phyloP scores from a whole-genome alignment of 2,329 filamentous ascomycete genomes.

The Fusarium keratoplasticum region DNA sequence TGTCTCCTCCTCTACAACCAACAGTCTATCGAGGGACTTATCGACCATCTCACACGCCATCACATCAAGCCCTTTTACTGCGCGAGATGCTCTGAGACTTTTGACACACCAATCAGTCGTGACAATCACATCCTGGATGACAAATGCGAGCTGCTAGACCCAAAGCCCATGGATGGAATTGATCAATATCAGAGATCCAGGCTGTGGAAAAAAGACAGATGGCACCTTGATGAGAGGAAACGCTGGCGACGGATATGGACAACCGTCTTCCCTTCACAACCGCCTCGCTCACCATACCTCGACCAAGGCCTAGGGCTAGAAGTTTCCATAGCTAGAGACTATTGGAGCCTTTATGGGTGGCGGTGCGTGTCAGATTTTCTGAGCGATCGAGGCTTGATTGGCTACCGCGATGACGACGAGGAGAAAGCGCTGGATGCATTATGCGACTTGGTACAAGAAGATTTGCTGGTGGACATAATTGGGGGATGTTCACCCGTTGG shows the following conservation, averaged over 20 bases:
- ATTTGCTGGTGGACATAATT: too few relatives aligned
- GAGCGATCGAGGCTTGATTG: background rate
- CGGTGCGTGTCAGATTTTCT: background rate
- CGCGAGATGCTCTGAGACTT: background rate
- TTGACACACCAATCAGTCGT: background rate
- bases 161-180: background rate
- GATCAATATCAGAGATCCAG: background rate
- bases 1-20: background rate
- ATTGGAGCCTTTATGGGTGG: background rate
- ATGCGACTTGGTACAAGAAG: too few relatives aligned
- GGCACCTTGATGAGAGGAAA: background rate
- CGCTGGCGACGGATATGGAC: background rate
- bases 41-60: background rate
- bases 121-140: background rate
- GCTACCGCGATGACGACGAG: too few relatives aligned
- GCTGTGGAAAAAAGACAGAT: background rate
- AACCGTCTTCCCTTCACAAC: background rate
- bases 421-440: too few relatives aligned
- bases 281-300: background rate
- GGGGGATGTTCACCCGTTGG: too few relatives aligned
- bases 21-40: background rate
- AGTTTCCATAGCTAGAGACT: background rate
- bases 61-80: background rate
- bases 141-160: accelerated
- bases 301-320: background rate